Percentiles rank a stretch among this genome's conserved stretches.
phyloP scores from a whole-genome alignment of 164 flowering plant species.

The Magnolia officinalis region DNA sequence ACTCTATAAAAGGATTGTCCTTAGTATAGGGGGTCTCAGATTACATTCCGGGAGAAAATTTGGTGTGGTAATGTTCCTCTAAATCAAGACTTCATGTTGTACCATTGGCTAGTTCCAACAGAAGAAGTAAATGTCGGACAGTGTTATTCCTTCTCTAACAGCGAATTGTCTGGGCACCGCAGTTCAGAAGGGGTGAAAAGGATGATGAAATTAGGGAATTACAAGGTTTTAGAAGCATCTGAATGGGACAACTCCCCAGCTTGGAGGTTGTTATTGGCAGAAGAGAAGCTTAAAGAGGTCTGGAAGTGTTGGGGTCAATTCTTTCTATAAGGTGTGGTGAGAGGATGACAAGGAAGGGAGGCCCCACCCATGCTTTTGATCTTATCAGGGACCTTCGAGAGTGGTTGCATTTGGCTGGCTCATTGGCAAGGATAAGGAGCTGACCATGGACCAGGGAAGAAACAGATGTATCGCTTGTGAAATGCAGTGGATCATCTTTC shows the following conservation, averaged over 20 bases:
- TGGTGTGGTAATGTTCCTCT: background rate
- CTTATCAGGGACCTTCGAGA: background rate
- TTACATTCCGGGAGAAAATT: background rate
- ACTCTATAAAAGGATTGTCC: background rate
- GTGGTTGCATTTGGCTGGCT: too few species aligned
- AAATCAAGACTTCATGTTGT: background rate
- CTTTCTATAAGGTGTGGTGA: background rate
- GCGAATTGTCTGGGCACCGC: background rate
- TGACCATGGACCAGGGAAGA: too few species aligned
- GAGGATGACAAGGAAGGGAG: background rate
- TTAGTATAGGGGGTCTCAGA: background rate
- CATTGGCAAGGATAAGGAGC: too few species aligned
- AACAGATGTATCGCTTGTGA: too few species aligned
- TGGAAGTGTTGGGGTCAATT: too few species aligned
- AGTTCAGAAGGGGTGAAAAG: background rate
- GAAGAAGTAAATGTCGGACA: background rate
- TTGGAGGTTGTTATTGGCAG: background rate
- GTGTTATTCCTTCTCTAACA: background rate
- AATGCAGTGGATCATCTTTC: too few species aligned
- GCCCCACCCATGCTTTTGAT: background rate
- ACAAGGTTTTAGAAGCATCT: background rate
- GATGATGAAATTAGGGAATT: background rate
- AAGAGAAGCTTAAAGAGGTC: background rate
- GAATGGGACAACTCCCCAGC: background rate
- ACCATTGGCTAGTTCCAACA: background rate